Base-by-base conservation (phyloP, 2,329 filamentous ascomycete species). In the Onygenales sp. region DNA sequence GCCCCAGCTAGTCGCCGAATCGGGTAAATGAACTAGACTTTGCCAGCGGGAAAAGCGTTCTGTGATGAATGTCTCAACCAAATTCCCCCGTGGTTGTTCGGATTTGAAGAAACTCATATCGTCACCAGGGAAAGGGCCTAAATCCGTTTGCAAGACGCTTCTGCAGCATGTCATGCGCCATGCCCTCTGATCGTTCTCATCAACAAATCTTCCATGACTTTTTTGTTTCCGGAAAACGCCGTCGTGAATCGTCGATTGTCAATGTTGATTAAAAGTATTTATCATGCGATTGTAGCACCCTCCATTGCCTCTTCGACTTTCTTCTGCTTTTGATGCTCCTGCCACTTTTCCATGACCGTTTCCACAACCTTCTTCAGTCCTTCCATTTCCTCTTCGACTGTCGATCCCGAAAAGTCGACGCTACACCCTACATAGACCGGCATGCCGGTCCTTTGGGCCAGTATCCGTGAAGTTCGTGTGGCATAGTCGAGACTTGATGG, bases 391-490 rank as follows among this genome's bases (percentile, higher is more conserved):
- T 97, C 93, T 65, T 96, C 91, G 6, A 92, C 82, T 0, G 83
- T 87, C 17, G 89, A 86, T 8, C 89, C 89, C 62, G 81, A 80
- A 58, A 96, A 83, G 59, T 85, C 88, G 62, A 94, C 83, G 36
- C 90, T 95, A 65, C 88, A 94, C 21, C 88, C 88, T 14, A 97
- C 88, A 67, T 96, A 97, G n/a, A 88, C 84, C 0, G 90, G 90
- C 57, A 83, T 80, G 34, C 78, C 75, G 32, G 84, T 80, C 61
- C 82, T 85, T 52, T 83, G 81, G n/a, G 87, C 87, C 11, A 97
- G 71, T 2, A 95, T 78, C 67, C 88, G 93, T 1, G 93, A 88
- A 55, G 96, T 72, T 5, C 93, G 82, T 1, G 84, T 88, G 1
- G 92, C 86, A 67, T 96, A 95, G 68, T 97, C 93, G 46, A 95